A percentile compares a stretch with the other conserved stretches of the same genome.
Evolutionary conservation across 202 grass and related monocot genomes (phyloP).

Genomic region (Zizania palustris): DNA sequence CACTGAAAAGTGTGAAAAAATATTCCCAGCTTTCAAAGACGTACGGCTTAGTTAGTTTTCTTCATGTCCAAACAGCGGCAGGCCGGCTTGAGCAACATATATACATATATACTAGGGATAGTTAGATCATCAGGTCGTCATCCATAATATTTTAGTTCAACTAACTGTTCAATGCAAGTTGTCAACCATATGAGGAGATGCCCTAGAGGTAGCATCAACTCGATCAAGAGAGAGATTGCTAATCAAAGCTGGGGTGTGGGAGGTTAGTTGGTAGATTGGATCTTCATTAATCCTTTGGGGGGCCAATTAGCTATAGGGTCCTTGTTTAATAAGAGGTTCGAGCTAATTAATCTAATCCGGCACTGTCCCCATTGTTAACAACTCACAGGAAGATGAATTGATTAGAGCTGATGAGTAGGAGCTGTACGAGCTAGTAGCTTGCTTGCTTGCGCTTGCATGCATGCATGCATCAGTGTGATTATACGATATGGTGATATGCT

Average conservation of each 20-base stretch:
- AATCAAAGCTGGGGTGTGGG: slow-evolving; percentile 7
- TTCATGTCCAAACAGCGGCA: not conserved
- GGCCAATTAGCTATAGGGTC: not conserved
- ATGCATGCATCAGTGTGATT: not conserved
- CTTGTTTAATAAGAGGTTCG: not conserved
- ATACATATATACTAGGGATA: no score
- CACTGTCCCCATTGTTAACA: not conserved
- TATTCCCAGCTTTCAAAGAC: not conserved
- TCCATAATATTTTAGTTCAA: not conserved
- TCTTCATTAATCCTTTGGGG: not conserved
- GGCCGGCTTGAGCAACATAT: no score
- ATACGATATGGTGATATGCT: no score
- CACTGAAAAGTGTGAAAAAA: not conserved
- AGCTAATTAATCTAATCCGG: not conserved
- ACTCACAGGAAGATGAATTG: not conserved
- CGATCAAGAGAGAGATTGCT: not conserved
- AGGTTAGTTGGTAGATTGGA: slow-evolving; percentile 9
- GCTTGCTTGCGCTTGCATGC: not conserved
- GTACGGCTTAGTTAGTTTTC: not conserved
- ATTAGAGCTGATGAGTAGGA: not conserved
- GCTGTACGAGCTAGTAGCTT: no score
- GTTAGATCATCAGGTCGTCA: not conserved
- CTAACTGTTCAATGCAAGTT: slow-evolving; percentile 6
- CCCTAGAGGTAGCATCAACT: not conserved
- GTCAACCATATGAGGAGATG: not conserved